Base-by-base conservation (phyloP, 2,329 filamentous ascomycete species). In the Sporothrix brasiliensis region DNA sequence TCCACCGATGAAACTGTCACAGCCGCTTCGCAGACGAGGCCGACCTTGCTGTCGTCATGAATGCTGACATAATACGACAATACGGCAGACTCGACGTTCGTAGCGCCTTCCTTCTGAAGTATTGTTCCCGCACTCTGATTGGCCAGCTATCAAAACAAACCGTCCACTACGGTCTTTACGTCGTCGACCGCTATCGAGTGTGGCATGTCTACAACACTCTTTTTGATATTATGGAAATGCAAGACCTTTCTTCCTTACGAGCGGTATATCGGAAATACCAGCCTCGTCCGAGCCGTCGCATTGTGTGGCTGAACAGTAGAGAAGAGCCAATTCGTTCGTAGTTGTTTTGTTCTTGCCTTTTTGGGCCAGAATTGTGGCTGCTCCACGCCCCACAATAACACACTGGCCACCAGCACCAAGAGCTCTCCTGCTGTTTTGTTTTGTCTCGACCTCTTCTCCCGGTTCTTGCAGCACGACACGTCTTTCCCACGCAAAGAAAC, bases 271-370 rank as follows among this genome's bases (percentile, higher is more conserved):
- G 10, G 30, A 24, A 44, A 44, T 19, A 14, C 14, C 34, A 44
- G 56, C n/a, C 56, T 58, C 54, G n/a, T 14, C 34, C 5, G 34
- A 34, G 7, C 34, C 34, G n/a, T 49, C 13, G 9, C 13, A 11
- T 44, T 21, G 56, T n/a, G 58, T 27, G 39, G 58, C 58, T 47
- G 7, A 24, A 47, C 19, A 19, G 41, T 50, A 27, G 39, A 50
- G 49, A 50, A 14, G 14, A 34, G 44, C 61, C 41, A 4, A 3
- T 30, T 65, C 41, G 41, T 47, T 27, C 27, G 41, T 10, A 19
- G 44, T 66, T 72, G 67, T 72, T 72, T 68, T 72, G 65, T 53
- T 72, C 68, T 70, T 68, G 67, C 68, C 68, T 27, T 39, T 70
- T 72, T 66, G 9, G 50, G 68, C n/a, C 49, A 19, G 65, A 39